phyloP scores from a whole-genome alignment of 495 filamentous ascomycete species.

The Aspergillus sparsus region DNA sequence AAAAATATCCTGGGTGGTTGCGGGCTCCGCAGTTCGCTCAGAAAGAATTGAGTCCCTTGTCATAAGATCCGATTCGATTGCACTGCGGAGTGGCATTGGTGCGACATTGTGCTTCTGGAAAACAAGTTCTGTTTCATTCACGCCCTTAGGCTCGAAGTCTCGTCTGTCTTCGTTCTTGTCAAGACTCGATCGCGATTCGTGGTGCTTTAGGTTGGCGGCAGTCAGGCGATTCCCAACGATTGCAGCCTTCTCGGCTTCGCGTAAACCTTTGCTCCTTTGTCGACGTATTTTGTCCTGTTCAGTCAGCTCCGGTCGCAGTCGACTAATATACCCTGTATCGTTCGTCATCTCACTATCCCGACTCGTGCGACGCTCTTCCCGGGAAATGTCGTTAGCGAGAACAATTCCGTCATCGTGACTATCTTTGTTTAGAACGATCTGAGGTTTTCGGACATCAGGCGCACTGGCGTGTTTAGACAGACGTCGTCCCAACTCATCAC shows the following conservation, averaged over 20 bases:
- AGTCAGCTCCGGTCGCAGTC: constrained; percentile 49
- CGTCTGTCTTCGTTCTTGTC: constrained; percentile 52
- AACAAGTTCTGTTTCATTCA: constrained; percentile 61
- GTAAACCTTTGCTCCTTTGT: constrained; percentile 61
- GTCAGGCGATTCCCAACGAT: constrained; percentile 60
- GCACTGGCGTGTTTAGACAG: constrained; percentile 70
- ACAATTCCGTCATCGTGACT: constrained; percentile 60
- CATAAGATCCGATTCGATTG: constrained; percentile 73
- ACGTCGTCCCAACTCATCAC: constrained; percentile 58
- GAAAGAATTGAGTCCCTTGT: constrained; percentile 89
- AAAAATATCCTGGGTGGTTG: constrained; percentile 34
- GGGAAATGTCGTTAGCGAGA: constrained; percentile 54
- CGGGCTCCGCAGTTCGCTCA: constrained; percentile 69
- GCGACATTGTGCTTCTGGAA: constrained; percentile 65
- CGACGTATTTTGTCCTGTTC: constrained; percentile 57
- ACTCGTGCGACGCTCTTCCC: constrained; percentile 46
- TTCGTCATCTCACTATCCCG: constrained; percentile 51
- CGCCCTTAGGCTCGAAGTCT: constrained; percentile 46
- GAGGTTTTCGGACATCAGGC: constrained; percentile 66
- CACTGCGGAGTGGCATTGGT: constrained; percentile 83
- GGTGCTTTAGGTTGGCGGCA: constrained; percentile 62
- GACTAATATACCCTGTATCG: constrained; percentile 46
- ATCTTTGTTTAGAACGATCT: constrained; percentile 62
- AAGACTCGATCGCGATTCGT: constrained; percentile 63
- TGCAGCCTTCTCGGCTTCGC: constrained; percentile 58